Evolutionary conservation across 306 rosid genomes (phyloP).

Genomic region (Trichosanthes cucumerina): DNA sequence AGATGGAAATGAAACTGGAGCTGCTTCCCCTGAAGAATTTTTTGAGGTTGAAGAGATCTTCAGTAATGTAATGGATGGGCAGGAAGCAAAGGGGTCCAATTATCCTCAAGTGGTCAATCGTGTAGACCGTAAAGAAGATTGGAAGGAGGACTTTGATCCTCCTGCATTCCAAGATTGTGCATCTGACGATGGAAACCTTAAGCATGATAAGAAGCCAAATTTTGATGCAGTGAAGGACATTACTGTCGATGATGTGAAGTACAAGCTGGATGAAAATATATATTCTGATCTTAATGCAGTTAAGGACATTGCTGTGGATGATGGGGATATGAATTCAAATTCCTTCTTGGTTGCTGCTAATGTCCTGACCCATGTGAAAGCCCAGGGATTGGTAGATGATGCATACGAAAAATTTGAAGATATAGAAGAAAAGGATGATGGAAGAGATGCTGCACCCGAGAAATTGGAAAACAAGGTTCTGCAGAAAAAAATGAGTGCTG

Average conservation of each 20-base stretch:
- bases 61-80: constrained; percentile 66
- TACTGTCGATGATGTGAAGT: constrained; percentile 79
- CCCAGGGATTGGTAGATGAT: constrained; percentile 45
- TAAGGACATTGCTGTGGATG: constrained; percentile 87
- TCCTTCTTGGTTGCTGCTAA: constrained; percentile 25
- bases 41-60: constrained; percentile 96
- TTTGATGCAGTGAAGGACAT: constrained; percentile 78
- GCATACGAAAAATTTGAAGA: constrained; percentile 25
- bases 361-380: constrained; percentile 29
- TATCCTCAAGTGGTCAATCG: constrained; percentile 31
- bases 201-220: constrained; percentile 39
- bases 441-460: constrained; percentile 30
- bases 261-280: constrained; percentile 41
- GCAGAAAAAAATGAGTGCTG: constrained; percentile 33
- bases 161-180: constrained; percentile 66
- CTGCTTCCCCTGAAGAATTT: constrained; percentile 91
- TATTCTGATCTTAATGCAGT: constrained; percentile 45
- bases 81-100: constrained; percentile 44
- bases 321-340: constrained; percentile 59
- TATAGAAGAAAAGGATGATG: constrained; percentile 38
- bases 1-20: constrained; percentile 63
- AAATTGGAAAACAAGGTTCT: constrained; percentile 37
- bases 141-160: constrained; percentile 77
- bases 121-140: constrained; percentile 30
- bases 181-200: constrained; percentile 48